phyloP scores from a whole-genome alignment of 2,329 filamentous ascomycete genomes.

The Fusarium haematococcum region DNA sequence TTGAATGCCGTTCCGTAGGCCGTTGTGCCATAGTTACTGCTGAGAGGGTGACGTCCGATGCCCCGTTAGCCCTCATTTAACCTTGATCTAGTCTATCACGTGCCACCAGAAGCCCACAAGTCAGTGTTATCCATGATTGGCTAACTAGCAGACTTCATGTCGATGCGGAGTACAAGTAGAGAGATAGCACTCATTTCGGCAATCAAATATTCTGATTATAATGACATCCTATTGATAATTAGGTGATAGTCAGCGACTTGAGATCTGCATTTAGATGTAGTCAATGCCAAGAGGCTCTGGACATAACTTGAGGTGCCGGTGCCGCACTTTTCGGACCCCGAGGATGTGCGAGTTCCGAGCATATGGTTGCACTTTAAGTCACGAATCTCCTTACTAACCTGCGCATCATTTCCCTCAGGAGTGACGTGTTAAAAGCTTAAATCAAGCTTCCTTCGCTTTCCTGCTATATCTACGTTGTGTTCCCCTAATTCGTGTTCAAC shows the following conservation, averaged over 20 bases:
- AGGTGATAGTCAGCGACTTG: not conserved
- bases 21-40: not conserved
- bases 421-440: not conserved
- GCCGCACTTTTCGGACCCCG: not conserved
- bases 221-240: not conserved
- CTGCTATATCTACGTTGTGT: not conserved
- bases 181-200: not conserved
- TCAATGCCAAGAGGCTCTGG: not conserved
- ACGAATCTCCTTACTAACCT: not conserved
- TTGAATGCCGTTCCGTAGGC: not conserved
- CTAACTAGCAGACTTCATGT: not conserved
- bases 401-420: not conserved
- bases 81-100: too few species aligned
- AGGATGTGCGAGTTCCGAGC: not conserved
- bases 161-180: not conserved
- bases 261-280: not conserved
- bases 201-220: not conserved
- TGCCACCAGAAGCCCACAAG: too few species aligned
- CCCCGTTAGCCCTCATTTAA: too few species aligned
- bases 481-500: not conserved
- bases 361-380: not conserved
- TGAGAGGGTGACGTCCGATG: not conserved
- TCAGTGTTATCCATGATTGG: not conserved
- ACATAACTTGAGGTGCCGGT: not conserved
- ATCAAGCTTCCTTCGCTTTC: not conserved